Evolutionary conservation across 306 rosid genomes (phyloP), one percentile per base, ranked within the genome.

Genomic region (Cucumis cinereus): DNA sequence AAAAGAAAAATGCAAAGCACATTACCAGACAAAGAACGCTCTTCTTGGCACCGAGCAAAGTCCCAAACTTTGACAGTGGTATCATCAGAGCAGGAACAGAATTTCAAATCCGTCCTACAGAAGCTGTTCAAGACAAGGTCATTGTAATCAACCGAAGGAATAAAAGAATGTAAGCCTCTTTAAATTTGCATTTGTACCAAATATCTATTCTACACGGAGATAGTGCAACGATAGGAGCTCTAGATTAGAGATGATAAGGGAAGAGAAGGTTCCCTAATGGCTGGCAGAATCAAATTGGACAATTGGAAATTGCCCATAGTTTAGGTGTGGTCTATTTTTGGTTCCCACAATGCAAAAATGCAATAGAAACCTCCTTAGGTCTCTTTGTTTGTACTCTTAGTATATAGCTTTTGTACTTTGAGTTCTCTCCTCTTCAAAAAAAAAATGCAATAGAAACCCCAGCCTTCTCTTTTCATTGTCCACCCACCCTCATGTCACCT

Each of bases 11-110:
- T 68, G 87, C 75, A 79, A 88, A 88, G 80, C 92, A 94, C 97
- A 86, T 90, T 94, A 94, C 99, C 99, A 41, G 97, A 83, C 86
- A 94, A 83, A 50, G 97, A 90, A 77, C 92, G 89, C 86, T 94
- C 99, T 85, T 94, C 99, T 58, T 91, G 97, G 81, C 99, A 94
- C 38, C 99, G 93, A 59, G 97, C 97, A 75, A 94, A 94, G 82
- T 94, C 99, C 99, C 99, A 94, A 77, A 94, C 94, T 85, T 94
- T 94, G 74, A 94, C 99, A 4, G 96, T 86, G 76, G 91, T 90
- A 80, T 94, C 99, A 87, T 94, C 96, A 45, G 99, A 94, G 79
- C 99, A 94, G 54, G 99, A 94, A 81, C 99, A 94, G 78, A 94
- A 94, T 88, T 94, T 94, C 87, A 94, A 82, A 83, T 94, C 97